Evolutionary conservation across 2,329 filamentous ascomycete species (phyloP), one percentile per base, ranked within the genome.

Genomic region (Grosmannia huntii): DNA sequence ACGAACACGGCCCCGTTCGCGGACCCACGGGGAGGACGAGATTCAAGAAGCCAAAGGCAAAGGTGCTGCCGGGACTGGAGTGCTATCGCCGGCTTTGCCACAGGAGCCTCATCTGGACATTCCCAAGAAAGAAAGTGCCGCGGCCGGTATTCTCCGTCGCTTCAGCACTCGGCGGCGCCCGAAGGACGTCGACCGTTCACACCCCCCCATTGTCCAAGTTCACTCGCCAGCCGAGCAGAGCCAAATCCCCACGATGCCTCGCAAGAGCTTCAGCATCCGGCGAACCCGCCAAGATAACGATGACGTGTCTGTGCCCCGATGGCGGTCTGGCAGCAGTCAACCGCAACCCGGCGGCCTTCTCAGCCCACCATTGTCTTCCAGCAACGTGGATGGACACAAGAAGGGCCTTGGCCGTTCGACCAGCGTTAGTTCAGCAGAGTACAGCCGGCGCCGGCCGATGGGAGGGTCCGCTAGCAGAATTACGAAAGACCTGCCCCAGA

Each of bases 1-100:
- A 51, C 80, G 92, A 60, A 86, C 89, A 38, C 81, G 94, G 55
- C 90, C 91, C 9, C 82, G 94, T 54, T 90, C 94, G 41, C 82
- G 94, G 63, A 97, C 94, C 0, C 92, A 97, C 67, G 94, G 92
- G 19, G 94, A 97, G 70, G 92, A 97, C 62, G 94, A 99, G 59
- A 80, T 89, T 12, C 80, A 85, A 0, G 89, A 95, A 54, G 11
- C 28, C 27, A 79, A 79, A 9, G 73, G 87, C 68, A 86, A 89
- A 70, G 50, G 50, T 16, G 50, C 33, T 11, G 53, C 36, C 16
- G 53, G 33, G 84, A 70, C 74, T 64, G 70, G 77, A 62, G 66
- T 77, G 62, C 65, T 78, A 67, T 72, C 62, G 68, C 76, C 63
- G 68, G 72, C 46, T 0, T 21, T 59, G 70, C 77, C 64, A 65